Base-by-base conservation (phyloP, 805 yeast genomes). In the Ogataea nonfermentans region DNA sequence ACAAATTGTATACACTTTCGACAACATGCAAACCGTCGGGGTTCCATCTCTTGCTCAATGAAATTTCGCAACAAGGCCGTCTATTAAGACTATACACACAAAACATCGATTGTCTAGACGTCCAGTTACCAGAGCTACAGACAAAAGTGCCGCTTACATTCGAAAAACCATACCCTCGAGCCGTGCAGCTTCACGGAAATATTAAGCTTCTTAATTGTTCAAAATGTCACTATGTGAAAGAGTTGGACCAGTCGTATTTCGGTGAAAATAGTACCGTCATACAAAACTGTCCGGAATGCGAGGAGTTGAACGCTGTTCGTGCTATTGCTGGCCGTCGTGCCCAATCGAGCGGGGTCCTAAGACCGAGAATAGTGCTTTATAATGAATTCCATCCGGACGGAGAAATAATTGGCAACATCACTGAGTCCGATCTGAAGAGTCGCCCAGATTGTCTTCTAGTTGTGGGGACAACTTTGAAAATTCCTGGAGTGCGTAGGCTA, bases 161-260 rank as follows among this genome's bases (percentile, higher is more conserved):
- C 26, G 49, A 43, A 59, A 52, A 48, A 20, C 57, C 58, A 3
- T 56, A 38, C 55, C 86, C 78, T 43, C 74, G 57, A 54, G 74
- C 88, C 4, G 71, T 89, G 20, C 96, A 88, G 63, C 73, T 93
- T 17, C 96, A 89, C 62, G 96, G 96, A 0, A 80, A 87, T 13
- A 73, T 89, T 19, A 78, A 78, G 28, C 66, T 74, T 17, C 78
- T 91, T 64, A 75, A 78, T 37, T 89, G 96, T 55, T 73, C 87
- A 6, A 84, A 87, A 51, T 89, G 96, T 58, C 72, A 74, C 20
- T 75, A 73, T 61, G 67, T 77, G 29, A 68, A 74, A 4, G 66
- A 66, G 10, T 67, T 89, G 27, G 73, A 75, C 46, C 75, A 80
- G 1, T 60, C 63, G 4, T 67, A 77, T 34, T 78, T 84, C 45